These are phyloP conservation scores for Nakazawaea holstii DNA, from an alignment of 805 yeast species.

Conservation along the genomic window DNA sequence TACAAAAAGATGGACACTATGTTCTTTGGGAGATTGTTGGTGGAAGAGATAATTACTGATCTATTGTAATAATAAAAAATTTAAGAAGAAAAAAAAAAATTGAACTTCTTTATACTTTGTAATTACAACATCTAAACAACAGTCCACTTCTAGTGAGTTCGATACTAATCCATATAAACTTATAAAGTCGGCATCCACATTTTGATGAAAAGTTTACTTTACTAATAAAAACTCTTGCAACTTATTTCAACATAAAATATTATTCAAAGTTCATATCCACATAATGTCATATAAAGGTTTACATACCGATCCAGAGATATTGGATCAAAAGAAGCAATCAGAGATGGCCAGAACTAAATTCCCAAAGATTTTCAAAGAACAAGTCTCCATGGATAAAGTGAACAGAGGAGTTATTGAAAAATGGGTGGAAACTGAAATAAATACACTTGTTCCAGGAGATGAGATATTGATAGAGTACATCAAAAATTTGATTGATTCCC, in stretches of 20 bases:
- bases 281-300: conserved; percentile 13
- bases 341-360: conserved; percentile 20
- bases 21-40: conserved; percentile 25
- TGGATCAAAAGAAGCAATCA: conserved; percentile 11
- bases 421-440: conserved; percentile 33
- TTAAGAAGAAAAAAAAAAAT: too few species aligned
- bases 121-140: too few species aligned
- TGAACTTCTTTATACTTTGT: too few species aligned
- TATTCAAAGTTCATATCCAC: too few species aligned
- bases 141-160: too few species aligned
- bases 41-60: conserved; percentile 19
- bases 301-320: conserved; percentile 14
- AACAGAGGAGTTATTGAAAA: conserved; percentile 30
- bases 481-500: conserved; percentile 31
- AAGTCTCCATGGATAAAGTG: conserved; percentile 33
- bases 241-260: too few species aligned
- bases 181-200: too few species aligned
- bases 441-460: conserved; percentile 40
- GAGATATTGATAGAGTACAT: conserved; percentile 43
- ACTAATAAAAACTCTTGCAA: too few species aligned
- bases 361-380: conserved; percentile 29
- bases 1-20: conserved; percentile 15
- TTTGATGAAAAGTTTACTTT: too few species aligned
- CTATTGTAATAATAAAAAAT: not conserved
- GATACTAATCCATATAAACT: too few species aligned